phyloP scores from a whole-genome alignment of 208 protist species.

The Trypanosoma lewisi region DNA sequence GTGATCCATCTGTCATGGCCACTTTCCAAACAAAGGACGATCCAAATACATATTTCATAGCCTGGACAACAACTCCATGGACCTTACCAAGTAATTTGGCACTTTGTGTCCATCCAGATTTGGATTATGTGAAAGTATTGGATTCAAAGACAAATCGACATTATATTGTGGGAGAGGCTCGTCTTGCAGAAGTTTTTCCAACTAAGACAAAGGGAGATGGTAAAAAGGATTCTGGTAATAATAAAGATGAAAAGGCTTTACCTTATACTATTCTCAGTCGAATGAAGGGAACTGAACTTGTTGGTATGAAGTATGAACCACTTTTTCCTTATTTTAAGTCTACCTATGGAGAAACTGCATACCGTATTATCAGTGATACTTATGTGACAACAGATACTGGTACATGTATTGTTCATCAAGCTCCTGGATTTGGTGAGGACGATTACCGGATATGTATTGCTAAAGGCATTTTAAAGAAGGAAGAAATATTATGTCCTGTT shows the following conservation, averaged over 20 bases:
- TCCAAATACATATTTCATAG: slow-evolving; percentile 89
- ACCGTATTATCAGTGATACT: slow-evolving; percentile 92
- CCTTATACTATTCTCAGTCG: slow-evolving; percentile 79
- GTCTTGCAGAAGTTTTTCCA: slow-evolving; percentile 73
- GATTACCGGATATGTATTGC: slow-evolving; percentile 98
- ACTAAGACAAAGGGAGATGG: slow-evolving; percentile 41
- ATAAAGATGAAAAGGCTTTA: slow-evolving; percentile 9
- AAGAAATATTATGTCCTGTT: slow-evolving; percentile 95
- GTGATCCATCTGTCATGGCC: slow-evolving; percentile 93
- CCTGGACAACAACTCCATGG: slow-evolving; percentile 99
- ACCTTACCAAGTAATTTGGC: slow-evolving; percentile 99
- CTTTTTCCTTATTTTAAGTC: slow-evolving; percentile 97
- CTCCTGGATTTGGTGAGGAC: slow-evolving; percentile 99
- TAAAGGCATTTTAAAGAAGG: slow-evolving; percentile 92
- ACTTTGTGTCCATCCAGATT: slow-evolving; percentile 97
- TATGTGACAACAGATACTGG: slow-evolving; percentile 98
- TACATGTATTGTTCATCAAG: slow-evolving; percentile 99
- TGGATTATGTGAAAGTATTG: slow-evolving; percentile 97
- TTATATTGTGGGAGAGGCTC: slow-evolving; percentile 82
- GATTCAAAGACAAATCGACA: slow-evolving; percentile 84
- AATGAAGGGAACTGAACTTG: slow-evolving; percentile 88
- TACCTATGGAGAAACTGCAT: slow-evolving; percentile 68
- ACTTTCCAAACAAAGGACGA: slow-evolving; percentile 91
- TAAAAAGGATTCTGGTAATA: slow-evolving; percentile 28
- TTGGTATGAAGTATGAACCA: slow-evolving; percentile 93